Conservation (phyloP, 1,284 basidiomycete genomes). For the Cutaneotrichosporon dermatis region DNA sequence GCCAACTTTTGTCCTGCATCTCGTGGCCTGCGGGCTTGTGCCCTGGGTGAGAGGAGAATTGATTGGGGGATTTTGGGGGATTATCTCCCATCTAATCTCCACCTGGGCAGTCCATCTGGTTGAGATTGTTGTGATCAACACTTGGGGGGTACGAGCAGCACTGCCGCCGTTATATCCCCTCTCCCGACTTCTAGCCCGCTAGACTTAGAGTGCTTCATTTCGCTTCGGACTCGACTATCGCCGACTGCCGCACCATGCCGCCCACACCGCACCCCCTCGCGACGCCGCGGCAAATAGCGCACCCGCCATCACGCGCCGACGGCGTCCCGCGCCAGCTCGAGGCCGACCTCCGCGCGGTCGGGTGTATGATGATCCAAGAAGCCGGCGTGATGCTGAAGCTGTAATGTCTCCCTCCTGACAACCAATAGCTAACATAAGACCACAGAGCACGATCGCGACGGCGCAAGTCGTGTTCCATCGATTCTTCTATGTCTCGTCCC, state of each 20-base stretch:
- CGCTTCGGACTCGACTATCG: too few species aligned
- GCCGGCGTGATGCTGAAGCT: conserved; percentile 84
- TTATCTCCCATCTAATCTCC: too few species aligned
- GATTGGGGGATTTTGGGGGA: too few species aligned
- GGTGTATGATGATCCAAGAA: conserved; percentile 90
- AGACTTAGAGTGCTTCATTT: too few species aligned
- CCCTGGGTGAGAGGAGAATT: too few species aligned
- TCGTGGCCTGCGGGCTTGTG: too few species aligned
- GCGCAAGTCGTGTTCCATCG: conserved; percentile 95
- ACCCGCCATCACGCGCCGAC: conserved; percentile 75
- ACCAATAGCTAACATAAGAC: conserved; percentile 54
- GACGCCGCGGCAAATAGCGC: conserved; percentile 67
- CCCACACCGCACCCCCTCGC: conserved; percentile 78
- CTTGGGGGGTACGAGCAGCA: too few species aligned
- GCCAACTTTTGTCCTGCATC: conserved; percentile 14
- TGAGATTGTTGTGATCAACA: too few species aligned
- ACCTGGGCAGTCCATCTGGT: too few species aligned
- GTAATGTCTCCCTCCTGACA: conserved; percentile 47
- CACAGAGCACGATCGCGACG: conserved; percentile 92
- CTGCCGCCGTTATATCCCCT: too few species aligned
- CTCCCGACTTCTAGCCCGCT: too few species aligned
- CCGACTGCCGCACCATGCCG: conserved; percentile 6
- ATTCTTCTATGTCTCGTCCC: conserved; percentile 93
- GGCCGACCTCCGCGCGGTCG: conserved; percentile 77
- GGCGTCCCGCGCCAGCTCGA: conserved; percentile 76